Percentiles rank a stretch among this genome's conserved stretches.
Conservation (phyloP, 192 early-diverging fungal genomes). For the Podochytrium sp. region DNA sequence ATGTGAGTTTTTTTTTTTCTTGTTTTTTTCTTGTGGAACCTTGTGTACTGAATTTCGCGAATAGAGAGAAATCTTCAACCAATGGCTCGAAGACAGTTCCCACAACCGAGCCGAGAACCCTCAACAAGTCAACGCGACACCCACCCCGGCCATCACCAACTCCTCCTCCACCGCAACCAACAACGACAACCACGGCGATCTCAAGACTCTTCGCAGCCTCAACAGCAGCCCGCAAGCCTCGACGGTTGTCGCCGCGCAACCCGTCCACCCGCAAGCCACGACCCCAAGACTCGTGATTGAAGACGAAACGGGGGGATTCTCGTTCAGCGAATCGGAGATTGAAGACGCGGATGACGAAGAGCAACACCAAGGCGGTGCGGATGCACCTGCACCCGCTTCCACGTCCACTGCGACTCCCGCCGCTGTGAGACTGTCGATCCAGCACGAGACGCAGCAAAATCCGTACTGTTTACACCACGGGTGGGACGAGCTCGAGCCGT, state of each 20-base stretch:
- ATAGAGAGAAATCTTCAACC: slow-evolving; percentile 38
- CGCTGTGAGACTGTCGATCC: background rate
- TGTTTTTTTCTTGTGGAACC: background rate
- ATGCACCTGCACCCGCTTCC: background rate
- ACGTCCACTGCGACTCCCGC: background rate
- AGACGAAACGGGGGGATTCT: too few relatives aligned
- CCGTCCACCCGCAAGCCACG: too few relatives aligned
- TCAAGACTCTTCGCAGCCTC: background rate
- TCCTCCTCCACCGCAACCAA: background rate
- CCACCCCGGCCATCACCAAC: background rate
- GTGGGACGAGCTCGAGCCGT: slow-evolving; percentile 53
- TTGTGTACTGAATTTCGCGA: background rate
- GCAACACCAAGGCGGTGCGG: slow-evolving; percentile 8
- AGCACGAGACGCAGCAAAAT: background rate
- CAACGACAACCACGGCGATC: background rate
- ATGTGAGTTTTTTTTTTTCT: slow-evolving; percentile 28
- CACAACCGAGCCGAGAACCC: slow-evolving; percentile 40
- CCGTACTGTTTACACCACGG: background rate
- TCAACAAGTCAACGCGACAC: background rate
- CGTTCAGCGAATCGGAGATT: too few relatives aligned
- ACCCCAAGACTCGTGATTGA: background rate
- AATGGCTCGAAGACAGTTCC: slow-evolving; percentile 42
- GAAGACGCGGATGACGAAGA: slow-evolving; percentile 1
- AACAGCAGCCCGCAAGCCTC: background rate
- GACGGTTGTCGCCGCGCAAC: background rate